Evolutionary conservation across 257 asterid genomes (phyloP).

Genomic region (Solanum piurae): DNA sequence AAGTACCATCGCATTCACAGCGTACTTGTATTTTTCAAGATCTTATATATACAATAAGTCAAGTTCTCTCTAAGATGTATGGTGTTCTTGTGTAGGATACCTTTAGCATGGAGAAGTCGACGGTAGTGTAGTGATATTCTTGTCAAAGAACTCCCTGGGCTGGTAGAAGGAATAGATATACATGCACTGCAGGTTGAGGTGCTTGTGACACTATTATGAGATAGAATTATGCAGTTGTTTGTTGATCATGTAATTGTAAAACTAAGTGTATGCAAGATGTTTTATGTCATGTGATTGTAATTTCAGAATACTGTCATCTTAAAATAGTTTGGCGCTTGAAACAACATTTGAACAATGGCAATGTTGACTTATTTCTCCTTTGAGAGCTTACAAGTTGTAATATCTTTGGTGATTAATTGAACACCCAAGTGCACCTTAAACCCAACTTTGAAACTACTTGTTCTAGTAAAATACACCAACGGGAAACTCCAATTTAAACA

Average conservation of each 20-base stretch:
- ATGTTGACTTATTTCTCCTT: no score
- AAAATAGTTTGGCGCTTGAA: background rate
- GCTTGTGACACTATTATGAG: background rate
- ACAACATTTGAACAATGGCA: background rate
- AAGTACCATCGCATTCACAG: constrained; percentile 15
- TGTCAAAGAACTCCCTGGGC: background rate
- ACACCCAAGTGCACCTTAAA: background rate
- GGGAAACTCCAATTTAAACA: background rate
- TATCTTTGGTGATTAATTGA: background rate
- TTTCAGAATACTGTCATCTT: background rate
- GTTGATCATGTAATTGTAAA: background rate
- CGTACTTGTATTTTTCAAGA: constrained; percentile 13
- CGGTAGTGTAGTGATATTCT: background rate
- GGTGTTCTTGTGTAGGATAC: background rate
- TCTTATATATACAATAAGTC: constrained; percentile 18
- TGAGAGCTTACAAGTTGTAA: background rate
- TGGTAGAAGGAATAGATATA: background rate
- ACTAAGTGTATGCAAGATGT: background rate
- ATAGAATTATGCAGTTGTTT: background rate
- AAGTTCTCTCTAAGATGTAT: background rate
- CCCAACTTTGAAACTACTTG: background rate
- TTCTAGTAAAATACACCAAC: background rate
- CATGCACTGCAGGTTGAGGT: background rate
- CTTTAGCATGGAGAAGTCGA: background rate
- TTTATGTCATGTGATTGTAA: background rate